Evolutionary conservation across 2,329 filamentous ascomycete species (phyloP).

Genomic region (Hypoxylon sp.): DNA sequence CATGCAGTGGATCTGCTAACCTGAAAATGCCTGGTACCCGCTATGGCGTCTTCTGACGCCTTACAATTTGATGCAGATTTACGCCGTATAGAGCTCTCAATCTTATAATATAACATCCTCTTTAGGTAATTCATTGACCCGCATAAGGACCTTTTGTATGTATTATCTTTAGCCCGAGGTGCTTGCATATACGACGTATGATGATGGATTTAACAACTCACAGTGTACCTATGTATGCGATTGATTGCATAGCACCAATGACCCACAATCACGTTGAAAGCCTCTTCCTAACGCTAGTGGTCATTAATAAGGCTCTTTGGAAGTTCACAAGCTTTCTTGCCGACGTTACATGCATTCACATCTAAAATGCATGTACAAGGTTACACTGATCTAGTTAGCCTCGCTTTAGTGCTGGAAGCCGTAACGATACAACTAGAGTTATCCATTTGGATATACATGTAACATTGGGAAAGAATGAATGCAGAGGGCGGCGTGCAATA

Average conservation of each 20-base stretch:
- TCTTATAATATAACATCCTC: constrained; percentile 1
- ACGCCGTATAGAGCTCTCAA: constrained; percentile 1
- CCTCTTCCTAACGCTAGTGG: neutral
- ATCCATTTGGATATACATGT: too few species aligned
- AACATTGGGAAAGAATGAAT: too few species aligned
- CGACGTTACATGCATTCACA: neutral
- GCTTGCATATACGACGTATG: constrained; percentile 12
- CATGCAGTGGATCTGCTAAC: neutral
- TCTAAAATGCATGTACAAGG: neutral
- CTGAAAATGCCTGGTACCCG: neutral
- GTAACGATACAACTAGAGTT: too few species aligned
- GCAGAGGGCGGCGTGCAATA: too few species aligned
- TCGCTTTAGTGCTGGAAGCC: too few species aligned
- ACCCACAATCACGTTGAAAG: neutral
- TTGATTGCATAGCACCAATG: neutral
- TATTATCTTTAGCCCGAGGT: neutral
- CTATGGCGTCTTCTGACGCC: constrained; percentile 13
- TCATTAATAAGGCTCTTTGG: neutral
- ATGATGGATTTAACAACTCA: neutral
- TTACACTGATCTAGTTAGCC: too few species aligned
- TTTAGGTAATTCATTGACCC: constrained; percentile 1
- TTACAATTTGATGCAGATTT: neutral
- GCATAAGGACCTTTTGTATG: neutral
- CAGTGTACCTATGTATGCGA: neutral
- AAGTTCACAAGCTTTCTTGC: neutral